Conservation (phyloP, 2,329 filamentous ascomycete genomes). For the Aspergillus pseudonomiae region DNA sequence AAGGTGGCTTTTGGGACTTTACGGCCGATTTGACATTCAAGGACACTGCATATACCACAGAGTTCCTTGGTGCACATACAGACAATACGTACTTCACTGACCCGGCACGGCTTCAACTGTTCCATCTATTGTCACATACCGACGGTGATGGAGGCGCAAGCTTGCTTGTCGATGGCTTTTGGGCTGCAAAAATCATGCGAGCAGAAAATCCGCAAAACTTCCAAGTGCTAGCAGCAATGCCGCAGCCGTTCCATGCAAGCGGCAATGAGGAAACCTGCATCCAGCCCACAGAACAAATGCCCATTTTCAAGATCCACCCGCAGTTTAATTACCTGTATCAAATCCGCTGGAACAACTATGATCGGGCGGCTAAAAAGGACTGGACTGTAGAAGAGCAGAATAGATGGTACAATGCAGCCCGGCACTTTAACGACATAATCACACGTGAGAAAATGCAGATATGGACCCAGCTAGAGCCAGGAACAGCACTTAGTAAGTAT, state of each 20-base stretch:
- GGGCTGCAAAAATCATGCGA: constrained; percentile 65
- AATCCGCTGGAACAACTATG: constrained; percentile 91
- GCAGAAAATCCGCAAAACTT: constrained; percentile 60
- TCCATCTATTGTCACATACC: constrained; percentile 85
- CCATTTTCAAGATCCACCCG: constrained; percentile 68
- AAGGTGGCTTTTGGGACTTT: constrained; percentile 78
- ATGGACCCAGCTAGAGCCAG: constrained; percentile 80
- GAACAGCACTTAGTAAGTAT: constrained; percentile 70
- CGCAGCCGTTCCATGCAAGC: constrained; percentile 78
- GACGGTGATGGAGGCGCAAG: constrained; percentile 68
- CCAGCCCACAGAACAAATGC: constrained; percentile 68
- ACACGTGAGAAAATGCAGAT: constrained; percentile 68
- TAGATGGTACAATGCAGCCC: constrained; percentile 79
- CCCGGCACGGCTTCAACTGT: constrained; percentile 85
- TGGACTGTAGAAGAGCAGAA: constrained; percentile 55
- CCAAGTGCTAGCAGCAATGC: constrained; percentile 56
- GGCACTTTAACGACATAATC: constrained; percentile 72
- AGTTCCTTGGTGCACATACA: constrained; percentile 81
- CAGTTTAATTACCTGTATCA: constrained; percentile 56
- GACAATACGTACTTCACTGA: constrained; percentile 97
- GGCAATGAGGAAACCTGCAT: constrained; percentile 85
- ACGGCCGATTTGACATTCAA: constrained; percentile 84
- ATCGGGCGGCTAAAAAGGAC: constrained; percentile 70
- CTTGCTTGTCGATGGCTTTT: constrained; percentile 84
- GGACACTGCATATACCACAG: constrained; percentile 88